Evolutionary conservation across 441 rosid species (phyloP), one percentile per base, ranked within the genome.

Genomic region (Macaranga tanarius): DNA sequence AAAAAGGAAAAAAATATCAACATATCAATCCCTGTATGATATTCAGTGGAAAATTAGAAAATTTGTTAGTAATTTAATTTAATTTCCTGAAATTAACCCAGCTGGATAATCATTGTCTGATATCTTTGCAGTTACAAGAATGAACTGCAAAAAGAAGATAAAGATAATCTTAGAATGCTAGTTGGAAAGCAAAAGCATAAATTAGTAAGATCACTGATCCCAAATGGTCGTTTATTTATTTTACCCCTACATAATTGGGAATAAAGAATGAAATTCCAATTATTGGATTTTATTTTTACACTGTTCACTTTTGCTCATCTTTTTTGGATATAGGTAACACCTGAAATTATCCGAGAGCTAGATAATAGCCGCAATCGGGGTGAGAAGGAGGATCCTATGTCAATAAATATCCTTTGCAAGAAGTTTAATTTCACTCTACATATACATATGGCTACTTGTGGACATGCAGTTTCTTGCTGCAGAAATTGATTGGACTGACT

Each of bases 311-410:
- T 34, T 67, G 6, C 64, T 48, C 70, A 15, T 69, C 16, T 25
- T 61, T 25, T 61, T 63, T 54, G 62, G 11, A 22, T 72, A 62
- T 70, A 88, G 97, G 91, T 92, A 76, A 87, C 97, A 40, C 92
- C 95, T 68, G 97, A 89, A 84, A 89, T 95, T 75, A 57, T 75
- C 51, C 86, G 90, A 76, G 99, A 95, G 85, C 83, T 91, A 28
- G 85, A 86, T 68, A 84, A 82, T 73, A 87, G 92, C 79, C 89
- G 91, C 73, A 90, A 83, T 82, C 91, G 97, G 16, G 93, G 97
- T 20, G 97, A 92, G 83, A 87, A 86, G 79, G 93, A 82, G n/a
- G 85, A 89, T 82, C 84, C 81, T 13, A 86, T 86, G 88, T 48
- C 75, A 69, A 80, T 81, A 55, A 79, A 90, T 87, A 90, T 90